Evolutionary conservation across 495 filamentous ascomycete genomes (phyloP).

Genomic region (Ramalina peruviana): DNA sequence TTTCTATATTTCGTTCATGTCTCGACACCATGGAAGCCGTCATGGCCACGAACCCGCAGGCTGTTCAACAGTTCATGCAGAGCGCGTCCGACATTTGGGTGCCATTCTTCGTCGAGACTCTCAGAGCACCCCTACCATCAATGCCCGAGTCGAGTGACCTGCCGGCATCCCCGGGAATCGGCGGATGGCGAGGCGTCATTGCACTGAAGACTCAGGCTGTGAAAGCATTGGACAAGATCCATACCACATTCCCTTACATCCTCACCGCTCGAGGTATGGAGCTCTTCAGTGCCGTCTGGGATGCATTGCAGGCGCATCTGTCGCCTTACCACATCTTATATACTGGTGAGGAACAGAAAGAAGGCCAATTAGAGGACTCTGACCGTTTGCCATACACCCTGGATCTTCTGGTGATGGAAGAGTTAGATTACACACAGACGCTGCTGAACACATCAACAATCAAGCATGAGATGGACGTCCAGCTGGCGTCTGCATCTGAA

Average conservation of each 20-base stretch:
- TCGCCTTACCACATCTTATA: constrained; percentile 65
- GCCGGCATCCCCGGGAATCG: constrained; percentile 23
- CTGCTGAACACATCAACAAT: constrained; percentile 73
- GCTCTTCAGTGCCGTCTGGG: constrained; percentile 77
- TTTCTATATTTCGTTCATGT: constrained; percentile 76
- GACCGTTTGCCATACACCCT: constrained; percentile 88
- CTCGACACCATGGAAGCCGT: constrained; percentile 95
- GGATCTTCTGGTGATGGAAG: constrained; percentile 86
- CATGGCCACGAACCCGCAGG: constrained; percentile 72
- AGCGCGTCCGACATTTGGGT: constrained; percentile 70
- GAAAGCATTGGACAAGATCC: constrained; percentile 83
- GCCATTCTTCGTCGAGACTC: constrained; percentile 65
- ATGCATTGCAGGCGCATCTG: constrained; percentile 61
- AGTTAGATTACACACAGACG: constrained; percentile 83
- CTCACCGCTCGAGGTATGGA: constrained; percentile 62
- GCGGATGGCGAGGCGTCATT: constrained; percentile 61
- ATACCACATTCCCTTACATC: constrained; percentile 66
- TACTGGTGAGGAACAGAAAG: constrained; percentile 59
- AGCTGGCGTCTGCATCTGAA: constrained; percentile 43
- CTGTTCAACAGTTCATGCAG: constrained; percentile 78
- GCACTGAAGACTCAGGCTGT: constrained; percentile 80
- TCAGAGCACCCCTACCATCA: constrained; percentile 58
- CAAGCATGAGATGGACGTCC: constrained; percentile 65
- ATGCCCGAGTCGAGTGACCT: constrained; percentile 44
- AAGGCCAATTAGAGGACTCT: constrained; percentile 77